phyloP scores from a whole-genome alignment of 495 filamentous ascomycete genomes.

The Lichina pygmaea region DNA sequence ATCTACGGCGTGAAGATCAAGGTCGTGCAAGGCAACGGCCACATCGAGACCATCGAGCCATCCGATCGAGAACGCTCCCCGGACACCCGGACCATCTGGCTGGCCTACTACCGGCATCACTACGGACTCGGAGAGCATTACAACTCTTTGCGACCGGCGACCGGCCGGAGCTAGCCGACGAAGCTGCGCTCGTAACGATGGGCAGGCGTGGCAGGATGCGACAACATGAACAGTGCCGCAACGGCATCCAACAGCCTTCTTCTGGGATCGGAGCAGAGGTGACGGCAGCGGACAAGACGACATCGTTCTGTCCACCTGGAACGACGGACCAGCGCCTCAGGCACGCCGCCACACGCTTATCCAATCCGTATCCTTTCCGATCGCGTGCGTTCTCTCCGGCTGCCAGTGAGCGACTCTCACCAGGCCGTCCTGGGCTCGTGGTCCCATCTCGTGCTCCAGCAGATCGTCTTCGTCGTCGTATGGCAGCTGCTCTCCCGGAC shows the following conservation, averaged over 20 bases:
- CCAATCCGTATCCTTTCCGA: conserved; percentile 33
- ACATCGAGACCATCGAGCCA: conserved; percentile 45
- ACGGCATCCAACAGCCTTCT: too few relatives aligned
- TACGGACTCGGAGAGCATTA: conserved; percentile 94
- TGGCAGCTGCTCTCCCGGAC: conserved; percentile 33
- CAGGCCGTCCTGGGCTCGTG: conserved; percentile 19
- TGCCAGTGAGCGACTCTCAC: conserved; percentile 34
- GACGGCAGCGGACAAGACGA: background rate
- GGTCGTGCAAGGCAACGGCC: conserved; percentile 59
- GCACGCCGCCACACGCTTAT: conserved; percentile 15
- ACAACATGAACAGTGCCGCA: too few relatives aligned
- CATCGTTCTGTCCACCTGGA: background rate
- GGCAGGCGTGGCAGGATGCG: too few relatives aligned
- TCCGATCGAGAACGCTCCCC: conserved; percentile 14
- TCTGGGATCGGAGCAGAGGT: too few relatives aligned
- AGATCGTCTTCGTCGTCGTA: conserved; percentile 32
- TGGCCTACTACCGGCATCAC: conserved; percentile 82
- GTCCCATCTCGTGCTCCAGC: conserved; percentile 16
- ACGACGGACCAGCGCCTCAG: background rate
- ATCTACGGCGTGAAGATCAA: conserved; percentile 61
- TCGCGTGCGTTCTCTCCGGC: conserved; percentile 39
- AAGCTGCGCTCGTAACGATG: background rate
- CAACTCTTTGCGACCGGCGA: conserved; percentile 44
- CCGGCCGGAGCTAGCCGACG: background rate
- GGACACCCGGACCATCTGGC: conserved; percentile 39